Evolutionary conservation across 345 rosid genomes (phyloP), one percentile per base, ranked within the genome.

Genomic region (Moricandia arvensis): DNA sequence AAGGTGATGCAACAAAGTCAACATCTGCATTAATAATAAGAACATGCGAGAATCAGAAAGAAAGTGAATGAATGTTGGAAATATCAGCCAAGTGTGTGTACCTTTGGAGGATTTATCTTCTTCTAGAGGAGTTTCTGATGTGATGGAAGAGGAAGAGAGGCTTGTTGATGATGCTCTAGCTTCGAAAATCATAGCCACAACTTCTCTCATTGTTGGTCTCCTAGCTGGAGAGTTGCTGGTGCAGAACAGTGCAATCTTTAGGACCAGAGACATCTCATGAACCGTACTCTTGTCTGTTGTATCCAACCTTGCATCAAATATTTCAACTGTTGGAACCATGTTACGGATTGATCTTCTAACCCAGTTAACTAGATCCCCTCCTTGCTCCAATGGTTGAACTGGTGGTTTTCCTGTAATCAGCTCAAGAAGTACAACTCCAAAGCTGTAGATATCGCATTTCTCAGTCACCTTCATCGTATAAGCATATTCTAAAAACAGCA

Each of bases 381-480:
- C 97, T 74, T 84, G 97, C 53, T 92, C 96, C 30, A 90, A 51
- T 2, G 93, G 92, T 63, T 90, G 97, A 33, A 92, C 93, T 0
- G 97, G 93, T 13, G 91, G 79, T 76, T 75, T 87, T 58, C 97
- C 96, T 0, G 97, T 92, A 43, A 85, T 71, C 26, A 85, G 75
- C 67, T 87, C 91, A 77, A 87, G 68, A 29, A 87, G 85, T 31
- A 92, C 92, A 0, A 90, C 96, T 33, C 97, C 97, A 55, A 87
- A 92, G 81, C 97, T 92, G 71, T 92, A 92, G 38, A 86, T 87
- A 74, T 90, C 97, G 0, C 91, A 88, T 68, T 90, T 92, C 80
- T 92, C 96, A 0, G 93, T 90, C 80, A 90, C 93, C 64, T 90
- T 92, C 97, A 90, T 86, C 4, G 97, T 90, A 86, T 92, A 92